phyloP scores from a whole-genome alignment of 345 rosid species.

The Eucalyptus sp. region DNA sequence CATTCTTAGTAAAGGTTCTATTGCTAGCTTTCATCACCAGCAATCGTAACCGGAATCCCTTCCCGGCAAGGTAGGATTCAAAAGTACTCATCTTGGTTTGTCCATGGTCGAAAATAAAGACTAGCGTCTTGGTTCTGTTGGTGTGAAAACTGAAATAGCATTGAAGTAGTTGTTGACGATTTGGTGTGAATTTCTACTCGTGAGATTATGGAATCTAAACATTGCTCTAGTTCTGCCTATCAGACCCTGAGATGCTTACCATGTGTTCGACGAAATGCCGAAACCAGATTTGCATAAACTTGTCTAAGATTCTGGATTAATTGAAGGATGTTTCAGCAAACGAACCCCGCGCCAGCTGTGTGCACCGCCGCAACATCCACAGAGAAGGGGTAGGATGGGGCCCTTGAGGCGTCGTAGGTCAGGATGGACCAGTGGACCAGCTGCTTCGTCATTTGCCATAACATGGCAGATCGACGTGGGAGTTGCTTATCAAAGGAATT shows the following conservation, averaged over 20 bases:
- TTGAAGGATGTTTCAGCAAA: background rate
- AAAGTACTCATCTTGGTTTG: too few species aligned
- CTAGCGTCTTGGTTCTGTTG: too few species aligned
- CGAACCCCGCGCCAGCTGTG: background rate
- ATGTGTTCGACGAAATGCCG: background rate
- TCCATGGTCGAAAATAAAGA: too few species aligned
- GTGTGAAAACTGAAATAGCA: background rate
- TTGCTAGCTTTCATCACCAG: background rate
- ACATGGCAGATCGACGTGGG: background rate
- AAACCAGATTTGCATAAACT: background rate
- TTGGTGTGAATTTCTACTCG: background rate
- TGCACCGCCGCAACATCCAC: background rate
- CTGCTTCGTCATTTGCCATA: background rate
- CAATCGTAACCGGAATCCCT: too few species aligned
- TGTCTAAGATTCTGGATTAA: background rate
- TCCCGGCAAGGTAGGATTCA: too few species aligned
- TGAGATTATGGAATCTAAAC: background rate
- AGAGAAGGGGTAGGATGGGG: background rate
- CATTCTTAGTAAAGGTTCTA: background rate
- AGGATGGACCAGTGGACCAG: background rate
- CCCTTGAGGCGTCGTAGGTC: rapidly evolving
- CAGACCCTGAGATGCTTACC: background rate
- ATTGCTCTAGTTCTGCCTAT: background rate
- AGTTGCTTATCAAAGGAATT: background rate
- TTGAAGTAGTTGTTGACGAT: background rate